A percentile compares a stretch with the other conserved stretches of the same genome.
phyloP scores from a whole-genome alignment of 2,329 filamentous ascomycete genomes.

The Fusarium virguliforme region DNA sequence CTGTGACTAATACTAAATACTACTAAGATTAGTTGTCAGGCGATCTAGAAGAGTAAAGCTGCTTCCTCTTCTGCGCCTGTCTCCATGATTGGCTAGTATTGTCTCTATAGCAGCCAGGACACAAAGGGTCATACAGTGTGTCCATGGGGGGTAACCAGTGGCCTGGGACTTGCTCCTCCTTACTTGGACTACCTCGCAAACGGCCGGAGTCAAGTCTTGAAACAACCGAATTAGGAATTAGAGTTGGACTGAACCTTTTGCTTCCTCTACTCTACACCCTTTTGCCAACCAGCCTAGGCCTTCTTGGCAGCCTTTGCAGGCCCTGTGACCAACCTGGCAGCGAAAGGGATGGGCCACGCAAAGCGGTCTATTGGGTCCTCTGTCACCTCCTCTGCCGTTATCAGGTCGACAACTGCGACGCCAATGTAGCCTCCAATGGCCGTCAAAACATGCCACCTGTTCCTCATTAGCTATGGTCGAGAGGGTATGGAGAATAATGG shows the following conservation, averaged over 20 bases:
- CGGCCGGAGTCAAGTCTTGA: too few species aligned
- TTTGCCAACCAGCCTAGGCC: background rate
- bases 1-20: too few species aligned
- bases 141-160: too few species aligned
- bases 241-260: background rate
- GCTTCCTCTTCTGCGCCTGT: too few species aligned
- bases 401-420: conserved; percentile 57
- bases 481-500: background rate
- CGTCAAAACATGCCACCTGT: conserved; percentile 62
- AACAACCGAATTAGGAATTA: background rate
- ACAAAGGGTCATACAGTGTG: too few species aligned
- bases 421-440: conserved; percentile 60
- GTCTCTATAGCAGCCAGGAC: too few species aligned
- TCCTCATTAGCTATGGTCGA: background rate
- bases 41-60: too few species aligned
- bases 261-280: background rate
- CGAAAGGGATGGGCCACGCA: conserved; percentile 57
- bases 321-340: conserved; percentile 29
- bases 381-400: conserved; percentile 55
- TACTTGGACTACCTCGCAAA: too few species aligned
- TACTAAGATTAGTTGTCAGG: too few species aligned
- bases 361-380: conserved; percentile 51
- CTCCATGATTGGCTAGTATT: too few species aligned
- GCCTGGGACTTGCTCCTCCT: too few species aligned
- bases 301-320: background rate